Evolutionary conservation across 768 basidiomycete species (phyloP), one percentile per base, ranked within the genome.

Genomic region (Stropharia rugosoannulata): DNA sequence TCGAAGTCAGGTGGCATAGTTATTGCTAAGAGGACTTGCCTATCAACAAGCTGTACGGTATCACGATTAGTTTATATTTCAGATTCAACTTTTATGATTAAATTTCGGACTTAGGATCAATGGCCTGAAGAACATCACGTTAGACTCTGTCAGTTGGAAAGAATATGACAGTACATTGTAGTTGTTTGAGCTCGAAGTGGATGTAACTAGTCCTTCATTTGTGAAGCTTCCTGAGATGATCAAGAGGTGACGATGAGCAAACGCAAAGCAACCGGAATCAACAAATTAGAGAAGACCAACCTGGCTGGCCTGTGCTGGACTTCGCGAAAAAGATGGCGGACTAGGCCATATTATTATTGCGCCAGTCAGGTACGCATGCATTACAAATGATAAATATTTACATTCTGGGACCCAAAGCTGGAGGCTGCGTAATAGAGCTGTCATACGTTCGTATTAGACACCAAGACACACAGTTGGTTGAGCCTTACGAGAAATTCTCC

Each of bases 371-470:
- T 79, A 3, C 3, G 79, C 68, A 67, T 80, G 80, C 25, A 82
- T 79, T 2, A 73, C 80, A 12, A 72, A 79, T 50, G 3, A 22
- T 16, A 40, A 4, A 47, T 76, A 79, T 75, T n/a, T 37, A 55
- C 48, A 15, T 81, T 78, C 62, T 80, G 77, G 0, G 78, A 80
- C 15, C 81, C 82, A 61, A 82, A 82, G 47, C 73, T 76, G 1
- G 81, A 82, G 1, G 82, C 81, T 1, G 81, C 66, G 61, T 82
- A 83, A 66, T 81, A 83, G 4, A 82, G 67, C 81, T 82, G 18
- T 9, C 15, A 45, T 29, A 15, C 18, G 10, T 19, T 22, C 22
- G 4, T 59, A 19, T 43, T 22, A 22, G 15, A 27, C 39, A 22
- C 9, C 41, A 56, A 18, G 15, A n/a, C n/a, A 18, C 22, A 4